These are phyloP conservation scores for Wickerhamiella spandovensis DNA, from an alignment of 805 yeast species.

Conservation along the genomic window DNA sequence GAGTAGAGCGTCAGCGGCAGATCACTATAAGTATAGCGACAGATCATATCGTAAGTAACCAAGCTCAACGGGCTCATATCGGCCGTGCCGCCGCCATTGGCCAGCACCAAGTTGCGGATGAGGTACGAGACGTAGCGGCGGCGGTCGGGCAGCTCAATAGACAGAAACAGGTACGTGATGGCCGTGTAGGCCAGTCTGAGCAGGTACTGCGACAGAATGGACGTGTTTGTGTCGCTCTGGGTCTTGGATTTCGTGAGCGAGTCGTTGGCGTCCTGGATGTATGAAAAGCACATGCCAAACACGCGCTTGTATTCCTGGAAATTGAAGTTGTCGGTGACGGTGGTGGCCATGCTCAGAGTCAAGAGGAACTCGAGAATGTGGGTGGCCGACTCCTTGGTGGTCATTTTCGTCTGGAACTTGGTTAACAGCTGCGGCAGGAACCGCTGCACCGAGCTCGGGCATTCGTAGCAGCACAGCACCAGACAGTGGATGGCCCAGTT, in stretches of 20 bases:
- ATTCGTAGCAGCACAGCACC: constrained; percentile 66
- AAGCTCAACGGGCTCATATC: constrained; percentile 38
- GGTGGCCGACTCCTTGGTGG: constrained; percentile 53
- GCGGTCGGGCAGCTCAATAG: constrained; percentile 46
- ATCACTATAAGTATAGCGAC: constrained; percentile 53
- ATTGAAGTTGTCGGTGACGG: constrained; percentile 56
- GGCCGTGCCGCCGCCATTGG: constrained; percentile 22
- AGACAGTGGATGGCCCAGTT: constrained; percentile 66
- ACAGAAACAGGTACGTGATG: constrained; percentile 58
- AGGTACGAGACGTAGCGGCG: constrained; percentile 49
- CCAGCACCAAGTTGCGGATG: constrained; percentile 39
- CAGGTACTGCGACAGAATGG: constrained; percentile 43
- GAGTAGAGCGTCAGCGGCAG: constrained; percentile 38
- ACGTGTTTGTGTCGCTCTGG: constrained; percentile 4
- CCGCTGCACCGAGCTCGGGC: constrained; percentile 60
- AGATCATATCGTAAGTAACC: constrained; percentile 54
- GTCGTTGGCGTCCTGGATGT: constrained; percentile 59
- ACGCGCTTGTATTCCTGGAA: constrained; percentile 66
- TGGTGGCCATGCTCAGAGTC: constrained; percentile 51
- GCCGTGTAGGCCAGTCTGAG: constrained; percentile 53
- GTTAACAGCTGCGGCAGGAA: constrained; percentile 54
- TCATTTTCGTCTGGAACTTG: constrained; percentile 60
- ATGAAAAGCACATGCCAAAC: constrained; percentile 72
- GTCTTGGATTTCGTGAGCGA: constrained; percentile 9
- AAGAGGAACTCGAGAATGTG: constrained; percentile 65